Evolutionary conservation across 306 rosid genomes (phyloP).

Genomic region (Luffa aegyptiaca): DNA sequence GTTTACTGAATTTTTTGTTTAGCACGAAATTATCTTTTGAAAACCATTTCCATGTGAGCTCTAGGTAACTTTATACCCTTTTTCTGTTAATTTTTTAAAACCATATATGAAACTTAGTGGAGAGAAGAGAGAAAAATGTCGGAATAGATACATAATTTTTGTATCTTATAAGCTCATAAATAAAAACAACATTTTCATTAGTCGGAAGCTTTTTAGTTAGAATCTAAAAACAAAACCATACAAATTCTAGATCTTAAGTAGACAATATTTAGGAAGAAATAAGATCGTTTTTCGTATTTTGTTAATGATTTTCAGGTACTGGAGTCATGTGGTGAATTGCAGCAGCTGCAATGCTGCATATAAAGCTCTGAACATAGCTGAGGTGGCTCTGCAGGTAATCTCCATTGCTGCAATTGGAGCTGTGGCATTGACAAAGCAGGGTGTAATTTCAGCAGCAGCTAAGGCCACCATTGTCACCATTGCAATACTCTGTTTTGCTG

Average conservation of each 20-base stretch:
- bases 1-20: neutral
- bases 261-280: neutral
- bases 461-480: constrained; percentile 40
- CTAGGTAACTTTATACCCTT: neutral
- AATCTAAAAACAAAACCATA: neutral
- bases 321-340: constrained; percentile 83
- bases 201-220: neutral
- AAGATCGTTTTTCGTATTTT: neutral
- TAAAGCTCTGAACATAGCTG: constrained; percentile 50
- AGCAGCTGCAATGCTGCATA: constrained; percentile 66
- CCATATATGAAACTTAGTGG: neutral
- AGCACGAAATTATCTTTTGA: neutral
- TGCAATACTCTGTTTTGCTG: constrained; percentile 43
- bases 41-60: neutral
- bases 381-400: constrained; percentile 48
- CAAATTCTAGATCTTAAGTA: neutral
- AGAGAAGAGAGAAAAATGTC: neutral
- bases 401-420: constrained; percentile 56
- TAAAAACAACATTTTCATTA: neutral
- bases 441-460: constrained; percentile 22
- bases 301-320: constrained; percentile 41
- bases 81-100: no score
- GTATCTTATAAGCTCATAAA: no score
- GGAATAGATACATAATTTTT: no score
- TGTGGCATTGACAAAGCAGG: constrained; percentile 48